Evolutionary conservation across 2,329 filamentous ascomycete species (phyloP).

Genomic region (Botryosphaeria agaves): DNA sequence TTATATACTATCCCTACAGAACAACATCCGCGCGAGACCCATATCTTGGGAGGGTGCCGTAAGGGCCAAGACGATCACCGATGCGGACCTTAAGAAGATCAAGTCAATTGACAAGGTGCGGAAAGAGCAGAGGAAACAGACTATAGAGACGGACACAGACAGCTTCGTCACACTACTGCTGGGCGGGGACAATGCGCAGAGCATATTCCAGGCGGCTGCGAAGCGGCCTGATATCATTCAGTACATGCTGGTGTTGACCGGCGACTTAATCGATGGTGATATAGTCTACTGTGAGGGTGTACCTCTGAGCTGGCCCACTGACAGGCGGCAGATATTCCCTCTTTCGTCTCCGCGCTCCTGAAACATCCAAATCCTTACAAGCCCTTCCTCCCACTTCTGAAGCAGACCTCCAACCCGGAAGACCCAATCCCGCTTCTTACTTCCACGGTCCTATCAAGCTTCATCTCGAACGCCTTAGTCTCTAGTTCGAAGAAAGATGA

Average conservation of each 20-base stretch:
- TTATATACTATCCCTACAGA: slow-evolving; percentile 76
- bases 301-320: not conserved
- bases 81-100: slow-evolving; percentile 87
- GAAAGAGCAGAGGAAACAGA: slow-evolving; percentile 74
- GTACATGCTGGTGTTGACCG: slow-evolving; percentile 80
- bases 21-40: slow-evolving; percentile 88
- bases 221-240: slow-evolving; percentile 84
- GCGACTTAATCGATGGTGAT: slow-evolving; percentile 69
- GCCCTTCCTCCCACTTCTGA: slow-evolving; percentile 70
- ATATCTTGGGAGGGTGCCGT: slow-evolving; percentile 98
- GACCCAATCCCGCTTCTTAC: slow-evolving; percentile 81
- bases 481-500: slow-evolving; percentile 39
- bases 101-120: slow-evolving; percentile 92
- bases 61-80: slow-evolving; percentile 81
- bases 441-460: slow-evolving; percentile 65
- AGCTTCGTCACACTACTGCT: slow-evolving; percentile 70
- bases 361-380: slow-evolving; percentile 52
- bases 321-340: slow-evolving; percentile 48
- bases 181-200: slow-evolving; percentile 46
- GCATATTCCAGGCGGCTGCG: slow-evolving; percentile 69
- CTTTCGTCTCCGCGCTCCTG: slow-evolving; percentile 60
- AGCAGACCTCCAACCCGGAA: slow-evolving; percentile 65
- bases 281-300: not conserved
- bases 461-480: slow-evolving; percentile 49
- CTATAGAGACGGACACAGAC: slow-evolving; percentile 61